These are phyloP conservation scores for Nitzschia sp. DNA, from an alignment of 108 stramenopile genomes.

Conservation along the genomic window DNA sequence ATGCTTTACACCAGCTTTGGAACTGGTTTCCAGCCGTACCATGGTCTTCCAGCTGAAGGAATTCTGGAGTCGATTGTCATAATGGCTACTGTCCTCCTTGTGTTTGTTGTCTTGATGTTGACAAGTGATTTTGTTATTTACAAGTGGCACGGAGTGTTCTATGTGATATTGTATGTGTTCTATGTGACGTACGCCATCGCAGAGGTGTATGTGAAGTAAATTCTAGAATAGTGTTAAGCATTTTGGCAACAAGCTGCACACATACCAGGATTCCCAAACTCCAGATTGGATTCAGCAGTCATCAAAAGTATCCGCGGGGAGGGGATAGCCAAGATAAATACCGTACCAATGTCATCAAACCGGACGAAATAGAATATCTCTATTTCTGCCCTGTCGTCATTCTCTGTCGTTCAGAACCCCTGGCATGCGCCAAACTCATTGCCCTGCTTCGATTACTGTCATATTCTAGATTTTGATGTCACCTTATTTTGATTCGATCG, in stretches of 20 bases:
- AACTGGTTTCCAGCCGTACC: conserved; percentile 63
- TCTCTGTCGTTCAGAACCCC: neutral
- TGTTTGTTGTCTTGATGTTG: conserved; percentile 64
- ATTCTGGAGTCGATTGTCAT: conserved; percentile 67
- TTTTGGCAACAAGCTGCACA: too few species aligned
- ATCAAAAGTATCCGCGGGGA: too few species aligned
- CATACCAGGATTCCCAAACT: too few species aligned
- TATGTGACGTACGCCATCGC: conserved; percentile 43
- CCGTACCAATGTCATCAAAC: neutral
- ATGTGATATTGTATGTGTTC: conserved; percentile 50
- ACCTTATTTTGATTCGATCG: neutral
- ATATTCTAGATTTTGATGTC: too few species aligned
- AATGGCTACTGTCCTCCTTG: conserved; percentile 44
- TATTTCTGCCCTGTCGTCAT: conserved; percentile 7
- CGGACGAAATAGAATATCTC: conserved; percentile 4
- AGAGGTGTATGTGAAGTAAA: conserved; percentile 12
- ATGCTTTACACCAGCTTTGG: conserved; percentile 61
- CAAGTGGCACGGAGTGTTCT: conserved; percentile 73
- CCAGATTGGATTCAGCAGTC: too few species aligned
- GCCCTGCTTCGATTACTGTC: too few species aligned
- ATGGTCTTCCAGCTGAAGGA: conserved; percentile 61
- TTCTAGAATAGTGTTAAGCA: too few species aligned
- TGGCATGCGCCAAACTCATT: too few species aligned
- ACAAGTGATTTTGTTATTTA: conserved; percentile 54
- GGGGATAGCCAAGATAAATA: too few species aligned